A percentile compares a stretch with the other conserved stretches of the same genome.
These are phyloP conservation scores for Boletus vermiculosoides DNA, from an alignment of 768 basidiomycete genomes.

Conservation along the genomic window DNA sequence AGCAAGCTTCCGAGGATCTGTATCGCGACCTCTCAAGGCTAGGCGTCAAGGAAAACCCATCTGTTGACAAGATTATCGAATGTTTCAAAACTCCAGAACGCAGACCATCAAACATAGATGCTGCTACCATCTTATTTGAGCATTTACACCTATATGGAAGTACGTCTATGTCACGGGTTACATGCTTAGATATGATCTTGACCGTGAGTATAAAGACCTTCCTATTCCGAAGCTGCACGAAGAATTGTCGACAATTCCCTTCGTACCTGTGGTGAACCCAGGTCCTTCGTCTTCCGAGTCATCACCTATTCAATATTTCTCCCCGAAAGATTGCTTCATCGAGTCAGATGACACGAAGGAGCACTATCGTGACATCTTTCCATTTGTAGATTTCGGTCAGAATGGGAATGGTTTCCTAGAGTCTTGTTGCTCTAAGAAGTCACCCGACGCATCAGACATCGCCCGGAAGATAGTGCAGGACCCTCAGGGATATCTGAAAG, in stretches of 20 bases:
- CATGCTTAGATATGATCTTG: not conserved
- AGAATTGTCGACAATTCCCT: slow-evolving; percentile 7
- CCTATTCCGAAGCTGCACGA: slow-evolving; percentile 4
- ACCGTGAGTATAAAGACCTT: slow-evolving; percentile 5
- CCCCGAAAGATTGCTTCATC: slow-evolving; percentile 19
- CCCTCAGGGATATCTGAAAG: slow-evolving; percentile 7
- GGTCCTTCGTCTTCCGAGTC: not conserved
- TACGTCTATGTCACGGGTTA: not conserved
- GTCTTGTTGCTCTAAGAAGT: slow-evolving; percentile 14
- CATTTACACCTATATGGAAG: slow-evolving; percentile 6
- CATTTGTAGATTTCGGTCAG: slow-evolving; percentile 16
- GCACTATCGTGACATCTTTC: slow-evolving; percentile 7
- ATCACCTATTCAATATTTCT: not conserved
- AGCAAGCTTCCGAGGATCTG: not conserved
- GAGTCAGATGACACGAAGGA: not conserved
- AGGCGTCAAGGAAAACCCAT: slow-evolving; percentile 9
- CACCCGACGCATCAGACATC: slow-evolving; percentile 14
- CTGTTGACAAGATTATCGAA: not conserved
- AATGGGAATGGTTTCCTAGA: slow-evolving; percentile 15
- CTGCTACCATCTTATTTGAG: slow-evolving; percentile 7
- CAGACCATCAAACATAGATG: not conserved
- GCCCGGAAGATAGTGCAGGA: slow-evolving; percentile 8
- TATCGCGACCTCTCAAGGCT: slow-evolving; percentile 9
- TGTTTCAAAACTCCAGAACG: not conserved
- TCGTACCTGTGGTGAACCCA: slow-evolving; percentile 8